Evolutionary conservation across 1,284 basidiomycete species (phyloP), one percentile per base, ranked within the genome.

Genomic region (Irpex lacteus): DNA sequence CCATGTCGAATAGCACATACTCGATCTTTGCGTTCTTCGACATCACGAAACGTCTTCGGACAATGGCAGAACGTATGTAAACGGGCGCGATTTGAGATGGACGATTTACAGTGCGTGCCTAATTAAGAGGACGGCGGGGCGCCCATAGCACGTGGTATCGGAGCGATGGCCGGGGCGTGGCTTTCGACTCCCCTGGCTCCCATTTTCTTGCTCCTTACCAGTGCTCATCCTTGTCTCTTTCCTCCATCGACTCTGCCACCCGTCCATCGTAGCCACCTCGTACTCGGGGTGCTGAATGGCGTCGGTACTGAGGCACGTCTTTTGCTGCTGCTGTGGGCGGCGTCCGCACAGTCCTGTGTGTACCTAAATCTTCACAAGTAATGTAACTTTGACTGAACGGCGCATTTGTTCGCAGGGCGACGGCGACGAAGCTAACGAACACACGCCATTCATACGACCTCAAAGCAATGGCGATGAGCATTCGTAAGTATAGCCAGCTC

Each of bases 1-100:
- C 91, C 86, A 94, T 85, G 73, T 93, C 91, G 70, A 94, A 94
- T 60, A 93, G 76, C 61, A 91, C 88, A 78, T 90, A 93, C 73
- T 90, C 86, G 55, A 90, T 75, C 60, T 72, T 73, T 26, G 58
- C 32, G 18, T 21, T 34, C 8, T 9, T 21, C 15, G 58, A 26
- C 62, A 63, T 63, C 13, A 11, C 7, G 7, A 13, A 9, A n/a
- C 15, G 50, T 18, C n/a, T 52, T 18, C 50, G 18, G 50, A 21
- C 18, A 18, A 19, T 11, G 62, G 66, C 75, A 76, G 0, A 74
- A 75, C 8, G 40, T 2, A 71, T 9, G 8, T 15, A 44, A 9
- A 11, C 15, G 40, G 40, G 40, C 40, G 40, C 40, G 40, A 44
- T 44, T 44, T 15, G 40, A 44, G 15, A 2, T 15, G 40, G 40